These are phyloP conservation scores for Brachypodium distachyon DNA, from an alignment of 202 grass and related monocot species.

Conservation along the genomic window DNA sequence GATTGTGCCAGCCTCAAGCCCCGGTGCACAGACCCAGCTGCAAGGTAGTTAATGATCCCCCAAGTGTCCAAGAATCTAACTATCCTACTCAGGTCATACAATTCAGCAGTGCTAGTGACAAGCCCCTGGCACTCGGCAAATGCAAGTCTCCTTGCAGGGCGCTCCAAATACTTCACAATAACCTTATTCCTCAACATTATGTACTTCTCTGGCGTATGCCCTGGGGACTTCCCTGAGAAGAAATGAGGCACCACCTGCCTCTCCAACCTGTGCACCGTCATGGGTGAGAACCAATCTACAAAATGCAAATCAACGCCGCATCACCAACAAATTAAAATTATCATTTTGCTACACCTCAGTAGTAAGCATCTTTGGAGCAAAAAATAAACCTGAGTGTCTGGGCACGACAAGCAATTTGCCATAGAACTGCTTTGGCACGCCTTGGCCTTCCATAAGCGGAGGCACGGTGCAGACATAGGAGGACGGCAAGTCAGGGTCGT, in stretches of 20 bases:
- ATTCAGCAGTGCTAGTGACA: slow-evolving; percentile 60
- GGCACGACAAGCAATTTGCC: slow-evolving; percentile 51
- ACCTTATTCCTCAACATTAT: slow-evolving; percentile 83
- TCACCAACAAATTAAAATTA: not conserved
- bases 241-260: slow-evolving; percentile 91
- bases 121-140: slow-evolving; percentile 83
- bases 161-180: slow-evolving; percentile 76
- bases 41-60: slow-evolving; percentile 98
- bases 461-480: slow-evolving; percentile 74
- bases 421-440: slow-evolving; percentile 49
- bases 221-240: slow-evolving; percentile 80
- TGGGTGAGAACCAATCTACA: slow-evolving; percentile 81
- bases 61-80: slow-evolving; percentile 88
- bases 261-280: slow-evolving; percentile 70
- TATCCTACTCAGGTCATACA: slow-evolving; percentile 93
- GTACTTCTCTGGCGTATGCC: slow-evolving; percentile 75
- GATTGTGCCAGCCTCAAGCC: slow-evolving; percentile 66
- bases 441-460: slow-evolving; percentile 74
- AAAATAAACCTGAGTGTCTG: slow-evolving; percentile 61
- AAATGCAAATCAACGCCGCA: not conserved
- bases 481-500: slow-evolving; percentile 61
- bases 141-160: slow-evolving; percentile 53
- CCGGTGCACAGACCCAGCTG: slow-evolving; percentile 61
- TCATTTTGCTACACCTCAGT: not conserved
- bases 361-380: not conserved